Evolutionary conservation across 257 asterid genomes (phyloP).

Genomic region (Scutellaria minor): DNA sequence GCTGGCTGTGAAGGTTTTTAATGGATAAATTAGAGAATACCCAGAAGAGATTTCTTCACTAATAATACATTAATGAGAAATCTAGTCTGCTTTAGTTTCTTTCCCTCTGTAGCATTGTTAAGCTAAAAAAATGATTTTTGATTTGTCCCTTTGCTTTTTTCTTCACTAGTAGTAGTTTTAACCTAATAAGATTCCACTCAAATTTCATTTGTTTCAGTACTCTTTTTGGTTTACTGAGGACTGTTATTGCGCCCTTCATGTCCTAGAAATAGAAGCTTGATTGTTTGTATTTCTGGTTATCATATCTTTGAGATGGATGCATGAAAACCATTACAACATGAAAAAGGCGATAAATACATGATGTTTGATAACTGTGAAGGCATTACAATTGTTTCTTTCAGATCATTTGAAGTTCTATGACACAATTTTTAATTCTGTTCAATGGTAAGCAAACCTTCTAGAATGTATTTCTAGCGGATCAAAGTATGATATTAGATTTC

Average conservation of each 20-base stretch:
- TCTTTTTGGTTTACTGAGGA: not conserved
- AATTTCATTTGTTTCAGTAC: constrained; percentile 25
- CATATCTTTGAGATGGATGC: no score
- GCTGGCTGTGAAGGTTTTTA: not conserved
- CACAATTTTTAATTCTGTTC: not conserved
- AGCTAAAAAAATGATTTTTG: not conserved
- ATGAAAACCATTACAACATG: no score
- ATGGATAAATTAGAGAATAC: constrained; percentile 12
- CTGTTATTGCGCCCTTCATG: constrained; percentile 7
- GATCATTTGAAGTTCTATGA: not conserved
- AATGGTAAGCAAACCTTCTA: not conserved
- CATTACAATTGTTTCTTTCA: constrained; percentile 7
- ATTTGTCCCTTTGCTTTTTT: not conserved
- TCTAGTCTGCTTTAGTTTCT: not conserved
- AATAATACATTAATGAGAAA: constrained; percentile 3
- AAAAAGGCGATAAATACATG: no score
- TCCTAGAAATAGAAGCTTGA: not conserved
- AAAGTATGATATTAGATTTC: not conserved
- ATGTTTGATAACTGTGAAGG: not conserved
- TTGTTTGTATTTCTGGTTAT: no score
- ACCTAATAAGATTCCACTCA: constrained; percentile 17
- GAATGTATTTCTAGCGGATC: constrained; percentile 21
- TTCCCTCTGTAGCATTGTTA: not conserved
- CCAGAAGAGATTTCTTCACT: constrained; percentile 2
- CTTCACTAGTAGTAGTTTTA: constrained; percentile 16